Base-by-base conservation (phyloP, 1,139 yeast genomes). In the Taphrina populina region DNA sequence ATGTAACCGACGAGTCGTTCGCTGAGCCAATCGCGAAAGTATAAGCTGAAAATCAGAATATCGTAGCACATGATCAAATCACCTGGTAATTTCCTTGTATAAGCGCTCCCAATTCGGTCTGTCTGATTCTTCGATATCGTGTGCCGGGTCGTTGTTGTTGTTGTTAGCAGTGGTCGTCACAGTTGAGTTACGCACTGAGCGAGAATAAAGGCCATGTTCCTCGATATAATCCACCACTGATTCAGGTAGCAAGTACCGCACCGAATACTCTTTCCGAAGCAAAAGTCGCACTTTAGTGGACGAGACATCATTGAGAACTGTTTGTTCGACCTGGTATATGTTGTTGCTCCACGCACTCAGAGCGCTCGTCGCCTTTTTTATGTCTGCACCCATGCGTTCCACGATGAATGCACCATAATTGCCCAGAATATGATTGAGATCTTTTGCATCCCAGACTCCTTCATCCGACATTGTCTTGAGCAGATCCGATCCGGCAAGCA, bases 391-490 rank as follows among this genome's bases (percentile, higher is more conserved):
- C 0, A 98, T 90, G 65, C 99, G 77, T 73, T 92, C 99, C 19
- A 92, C 96, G 57, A 94, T 92, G 62, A 92, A 74, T 71, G 98
- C 92, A 1, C 99, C 98, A 69, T 92, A 92, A 61, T 86, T 82
- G 26, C 98, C 98, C 62, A 92, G 76, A 54, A 92, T 94, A 69
- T 92, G 98, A 67, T 90, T 95, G 65, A 64, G 76, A 70, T 92
- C 99, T 59, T 79, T 84, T 68, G 90, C 97, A 0, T 95, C 96
- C 99, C 99, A 92, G 33, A 92, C 98, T 66, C 90, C 94, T 27
- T 97, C 97, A 70, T 92, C 98, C n/a, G 98, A 98, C 97, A 94
- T 92, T 51, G 95, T 83, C 70, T 92, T 98, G 58, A 92, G 92
- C 64, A 94, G 76, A 70, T 92, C 98, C 34, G 98, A 98, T 51